Evolutionary conservation across 2,329 filamentous ascomycete species (phyloP).

Genomic region (Claviceps sp.): DNA sequence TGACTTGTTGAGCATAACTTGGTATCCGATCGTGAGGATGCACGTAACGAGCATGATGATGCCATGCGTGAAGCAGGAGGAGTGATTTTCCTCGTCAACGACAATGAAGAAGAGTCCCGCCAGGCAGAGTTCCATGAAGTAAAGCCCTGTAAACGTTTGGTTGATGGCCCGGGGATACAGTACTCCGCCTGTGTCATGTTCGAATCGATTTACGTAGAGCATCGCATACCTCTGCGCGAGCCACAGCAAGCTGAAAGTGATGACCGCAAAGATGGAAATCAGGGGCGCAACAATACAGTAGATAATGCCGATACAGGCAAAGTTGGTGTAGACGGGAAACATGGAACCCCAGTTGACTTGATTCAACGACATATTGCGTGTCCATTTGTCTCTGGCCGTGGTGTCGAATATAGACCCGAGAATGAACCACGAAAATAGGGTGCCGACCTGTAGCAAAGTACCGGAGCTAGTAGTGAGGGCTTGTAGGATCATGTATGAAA

Average conservation of each 20-base stretch:
- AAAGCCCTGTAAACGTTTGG: conserved; percentile 87
- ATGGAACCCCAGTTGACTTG: conserved; percentile 81
- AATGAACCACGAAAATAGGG: conserved; percentile 69
- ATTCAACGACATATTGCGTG: conserved; percentile 63
- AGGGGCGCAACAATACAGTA: conserved; percentile 83
- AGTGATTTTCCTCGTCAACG: conserved; percentile 36
- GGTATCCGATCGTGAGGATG: conserved; percentile 61
- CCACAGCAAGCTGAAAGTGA: conserved; percentile 88
- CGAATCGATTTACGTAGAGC: conserved; percentile 84
- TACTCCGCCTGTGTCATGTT: conserved; percentile 81
- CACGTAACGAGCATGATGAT: conserved; percentile 71
- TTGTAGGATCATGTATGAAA: conserved; percentile 95
- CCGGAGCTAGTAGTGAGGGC: conserved; percentile 83
- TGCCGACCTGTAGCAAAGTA: conserved; percentile 72
- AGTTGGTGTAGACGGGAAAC: conserved; percentile 93
- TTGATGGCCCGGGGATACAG: conserved; percentile 89
- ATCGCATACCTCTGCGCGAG: conserved; percentile 94
- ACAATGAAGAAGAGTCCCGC: conserved; percentile 83
- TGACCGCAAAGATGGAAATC: conserved; percentile 83
- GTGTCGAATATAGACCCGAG: conserved; percentile 70
- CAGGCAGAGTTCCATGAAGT: conserved; percentile 85
- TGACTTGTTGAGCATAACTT: conserved; percentile 65
- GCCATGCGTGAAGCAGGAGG: conserved; percentile 60
- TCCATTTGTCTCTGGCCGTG: conserved; percentile 73
- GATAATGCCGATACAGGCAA: conserved; percentile 81